These are phyloP conservation scores for Hagleromyces aurorensis DNA, from an alignment of 805 yeast species.

Conservation along the genomic window DNA sequence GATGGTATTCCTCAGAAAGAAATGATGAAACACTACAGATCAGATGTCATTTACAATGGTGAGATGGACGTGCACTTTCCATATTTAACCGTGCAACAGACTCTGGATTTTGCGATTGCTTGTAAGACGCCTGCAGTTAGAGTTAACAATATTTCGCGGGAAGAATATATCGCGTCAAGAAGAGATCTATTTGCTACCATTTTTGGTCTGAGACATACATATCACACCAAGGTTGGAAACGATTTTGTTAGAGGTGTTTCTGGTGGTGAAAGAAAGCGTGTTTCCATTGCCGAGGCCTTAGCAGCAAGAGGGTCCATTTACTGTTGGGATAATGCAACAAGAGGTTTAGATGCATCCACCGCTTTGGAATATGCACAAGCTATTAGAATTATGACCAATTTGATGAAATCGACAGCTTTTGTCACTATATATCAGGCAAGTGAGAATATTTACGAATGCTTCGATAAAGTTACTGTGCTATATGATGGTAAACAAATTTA, in stretches of 20 bases:
- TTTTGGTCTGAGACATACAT: conserved; percentile 50
- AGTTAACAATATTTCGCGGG: conserved; percentile 39
- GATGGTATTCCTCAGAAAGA: conserved; percentile 55
- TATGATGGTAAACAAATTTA: conserved; percentile 50
- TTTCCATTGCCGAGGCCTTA: conserved; percentile 71
- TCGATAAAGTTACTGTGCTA: conserved; percentile 46
- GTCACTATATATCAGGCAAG: conserved; percentile 59
- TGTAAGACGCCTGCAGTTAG: conserved; percentile 57
- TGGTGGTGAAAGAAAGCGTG: conserved; percentile 84
- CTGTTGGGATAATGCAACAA: conserved; percentile 69
- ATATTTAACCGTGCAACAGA: conserved; percentile 65
- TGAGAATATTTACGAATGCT: conserved; percentile 45
- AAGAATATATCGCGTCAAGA: conserved; percentile 39
- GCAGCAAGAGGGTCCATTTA: conserved; percentile 49
- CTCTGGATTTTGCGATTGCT: conserved; percentile 61
- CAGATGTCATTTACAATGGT: conserved; percentile 51
- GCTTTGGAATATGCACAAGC: conserved; percentile 56
- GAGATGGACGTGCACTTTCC: conserved; percentile 72
- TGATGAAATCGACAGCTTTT: conserved; percentile 43
- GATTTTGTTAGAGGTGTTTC: conserved; percentile 64
- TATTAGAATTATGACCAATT: conserved; percentile 45
- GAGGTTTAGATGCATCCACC: conserved; percentile 72
- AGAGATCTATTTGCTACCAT: conserved; percentile 33
- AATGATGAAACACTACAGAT: conserved; percentile 49
- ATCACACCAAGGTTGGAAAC: conserved; percentile 47